Conservation (phyloP, 192 early-diverging fungal genomes). For the Thoreauomyces humboldtii region DNA sequence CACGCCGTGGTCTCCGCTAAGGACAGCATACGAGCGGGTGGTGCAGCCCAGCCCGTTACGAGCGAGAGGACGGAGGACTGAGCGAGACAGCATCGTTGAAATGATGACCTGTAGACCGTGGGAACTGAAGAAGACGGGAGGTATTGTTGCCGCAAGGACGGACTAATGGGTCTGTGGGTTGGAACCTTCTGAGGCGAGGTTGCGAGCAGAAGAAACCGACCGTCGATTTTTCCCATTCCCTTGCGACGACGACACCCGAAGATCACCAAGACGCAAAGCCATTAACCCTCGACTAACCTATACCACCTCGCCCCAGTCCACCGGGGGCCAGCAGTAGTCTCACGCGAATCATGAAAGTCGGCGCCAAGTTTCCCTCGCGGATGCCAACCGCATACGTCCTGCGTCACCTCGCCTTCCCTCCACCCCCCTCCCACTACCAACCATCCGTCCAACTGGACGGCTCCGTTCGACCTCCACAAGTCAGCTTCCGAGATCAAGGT, state of each 20-base stretch:
- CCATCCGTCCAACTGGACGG: constrained; percentile 27
- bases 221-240: no score
- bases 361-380: constrained; percentile 31
- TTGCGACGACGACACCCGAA: no score
- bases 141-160: no score
- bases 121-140: no score
- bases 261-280: no score
- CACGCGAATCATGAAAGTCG: constrained; percentile 15
- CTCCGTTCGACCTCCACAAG: constrained; percentile 32
- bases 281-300: not conserved
- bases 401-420: constrained; percentile 44
- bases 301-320: not conserved
- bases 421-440: constrained; percentile 26
- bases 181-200: no score
- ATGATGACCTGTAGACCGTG: no score
- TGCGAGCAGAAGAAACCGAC: no score
- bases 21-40: constrained; percentile 29
- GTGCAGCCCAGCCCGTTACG: not conserved
- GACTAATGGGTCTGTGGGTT: no score
- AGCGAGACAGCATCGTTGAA: not conserved
- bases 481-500: constrained; percentile 36
- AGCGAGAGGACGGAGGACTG: constrained; percentile 7
- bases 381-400: constrained; percentile 48
- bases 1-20: constrained; percentile 20
- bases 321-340: not conserved